phyloP scores from a whole-genome alignment of 306 rosid species.

The Cicer pinnatifidum region DNA sequence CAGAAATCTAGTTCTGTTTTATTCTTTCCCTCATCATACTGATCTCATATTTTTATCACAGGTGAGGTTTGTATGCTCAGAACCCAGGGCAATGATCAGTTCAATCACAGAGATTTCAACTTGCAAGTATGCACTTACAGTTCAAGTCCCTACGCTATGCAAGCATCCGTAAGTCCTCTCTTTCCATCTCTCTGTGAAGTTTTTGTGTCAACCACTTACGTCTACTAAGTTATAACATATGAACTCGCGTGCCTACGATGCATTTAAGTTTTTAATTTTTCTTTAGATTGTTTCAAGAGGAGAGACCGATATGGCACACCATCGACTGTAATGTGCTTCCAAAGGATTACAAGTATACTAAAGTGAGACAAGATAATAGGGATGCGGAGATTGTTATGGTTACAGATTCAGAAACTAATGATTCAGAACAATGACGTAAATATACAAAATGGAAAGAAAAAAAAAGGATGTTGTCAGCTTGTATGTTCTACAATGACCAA shows the following conservation, averaged over 20 bases:
- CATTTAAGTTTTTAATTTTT: constrained; percentile 32
- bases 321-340: constrained; percentile 80
- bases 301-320: constrained; percentile 86
- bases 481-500: constrained; percentile 5
- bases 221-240: background rate
- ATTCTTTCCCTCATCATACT: constrained; percentile 30
- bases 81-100: constrained; percentile 78
- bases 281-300: constrained; percentile 84
- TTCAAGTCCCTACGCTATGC: constrained; percentile 89
- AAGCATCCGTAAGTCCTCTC: constrained; percentile 77
- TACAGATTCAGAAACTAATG: constrained; percentile 57
- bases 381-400: constrained; percentile 58
- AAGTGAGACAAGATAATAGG: constrained; percentile 48
- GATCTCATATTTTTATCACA: constrained; percentile 43
- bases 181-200: constrained; percentile 35
- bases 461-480: constrained; percentile 8
- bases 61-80: constrained; percentile 97
- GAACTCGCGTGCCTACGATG: background rate
- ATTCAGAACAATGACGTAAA: constrained; percentile 55
- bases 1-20: constrained; percentile 12
- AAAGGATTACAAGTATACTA: constrained; percentile 60
- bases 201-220: background rate
- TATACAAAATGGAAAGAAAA: constrained; percentile 5
- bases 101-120: constrained; percentile 94
- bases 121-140: constrained; percentile 93